Evolutionary conservation across 1,139 yeast genomes (phyloP).

Genomic region (Pichia sp.): DNA sequence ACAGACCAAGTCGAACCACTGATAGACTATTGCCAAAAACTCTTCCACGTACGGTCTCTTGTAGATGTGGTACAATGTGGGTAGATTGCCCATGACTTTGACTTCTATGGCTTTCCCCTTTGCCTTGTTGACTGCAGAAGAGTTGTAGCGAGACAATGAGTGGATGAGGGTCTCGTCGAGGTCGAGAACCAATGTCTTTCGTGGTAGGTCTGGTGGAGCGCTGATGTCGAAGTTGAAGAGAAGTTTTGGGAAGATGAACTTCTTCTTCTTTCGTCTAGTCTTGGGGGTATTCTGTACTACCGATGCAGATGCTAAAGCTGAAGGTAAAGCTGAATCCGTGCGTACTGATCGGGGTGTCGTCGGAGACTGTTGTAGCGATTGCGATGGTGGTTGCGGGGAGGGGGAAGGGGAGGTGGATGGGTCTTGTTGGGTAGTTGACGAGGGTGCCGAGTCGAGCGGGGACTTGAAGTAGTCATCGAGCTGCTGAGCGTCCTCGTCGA

Average conservation of each 20-base stretch:
- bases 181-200: conserved; percentile 67
- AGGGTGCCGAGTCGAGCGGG: conserved; percentile 34
- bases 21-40: conserved; percentile 67
- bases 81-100: conserved; percentile 50
- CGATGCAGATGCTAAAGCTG: not conserved
- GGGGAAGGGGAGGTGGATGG: too few species aligned
- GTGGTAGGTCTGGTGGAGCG: conserved; percentile 36
- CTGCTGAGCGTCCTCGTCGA: conserved; percentile 23
- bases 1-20: conserved; percentile 85
- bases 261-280: conserved; percentile 16
- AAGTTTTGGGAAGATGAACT: conserved; percentile 37
- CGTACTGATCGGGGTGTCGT: too few species aligned
- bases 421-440: not conserved
- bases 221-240: conserved; percentile 31
- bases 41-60: conserved; percentile 89
- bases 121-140: conserved; percentile 33
- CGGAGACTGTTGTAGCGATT: too few species aligned
- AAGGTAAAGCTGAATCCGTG: not conserved
- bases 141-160: conserved; percentile 62
- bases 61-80: conserved; percentile 76
- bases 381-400: too few species aligned
- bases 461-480: conserved; percentile 44
- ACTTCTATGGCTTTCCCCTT: conserved; percentile 75
- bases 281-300: not conserved
- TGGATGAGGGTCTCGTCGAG: conserved; percentile 93